Conservation (phyloP, 73 alveolate species). For the Paramecium sexaurelia region DNA sequence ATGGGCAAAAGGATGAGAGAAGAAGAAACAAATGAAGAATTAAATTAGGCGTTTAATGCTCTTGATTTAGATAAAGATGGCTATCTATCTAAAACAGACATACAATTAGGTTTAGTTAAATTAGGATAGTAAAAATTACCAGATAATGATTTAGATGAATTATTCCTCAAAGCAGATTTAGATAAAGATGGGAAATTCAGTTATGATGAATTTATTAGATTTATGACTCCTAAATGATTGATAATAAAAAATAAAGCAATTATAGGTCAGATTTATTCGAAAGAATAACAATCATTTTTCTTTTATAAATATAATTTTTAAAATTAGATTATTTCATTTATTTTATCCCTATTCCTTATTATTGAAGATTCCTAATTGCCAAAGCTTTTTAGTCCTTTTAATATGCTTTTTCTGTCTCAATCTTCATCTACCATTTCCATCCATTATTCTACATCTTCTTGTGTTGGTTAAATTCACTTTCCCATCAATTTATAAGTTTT, state of each 20-base stretch:
- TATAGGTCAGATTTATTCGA: not conserved
- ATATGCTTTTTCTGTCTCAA: slow-evolving; percentile 26
- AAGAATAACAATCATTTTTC: not conserved
- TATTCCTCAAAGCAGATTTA: not conserved
- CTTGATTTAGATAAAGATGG: slow-evolving; percentile 66
- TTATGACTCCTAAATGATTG: slow-evolving; percentile 43
- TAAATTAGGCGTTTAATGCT: slow-evolving; percentile 65
- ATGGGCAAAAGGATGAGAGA: slow-evolving; percentile 77
- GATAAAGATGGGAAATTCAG: slow-evolving; percentile 43
- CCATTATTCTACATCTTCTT: slow-evolving; percentile 57
- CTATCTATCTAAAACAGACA: slow-evolving; percentile 23
- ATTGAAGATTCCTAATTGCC: slow-evolving; percentile 7
- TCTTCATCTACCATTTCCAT: slow-evolving; percentile 58
- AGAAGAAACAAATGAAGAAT: slow-evolving; percentile 77
- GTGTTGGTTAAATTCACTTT: not conserved
- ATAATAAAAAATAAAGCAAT: too few species aligned
- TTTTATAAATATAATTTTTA: not conserved
- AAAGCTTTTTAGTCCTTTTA: slow-evolving; percentile 8
- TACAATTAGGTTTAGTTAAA: not conserved
- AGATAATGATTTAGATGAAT: slow-evolving; percentile 11
- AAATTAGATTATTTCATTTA: not conserved
- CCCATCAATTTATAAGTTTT: slow-evolving; percentile 54
- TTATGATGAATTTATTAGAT: slow-evolving; percentile 38
- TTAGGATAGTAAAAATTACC: slow-evolving; percentile 32
- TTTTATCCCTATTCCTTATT: slow-evolving; percentile 45